phyloP scores from a whole-genome alignment of 1,284 basidiomycete genomes.

The Phlebopus sp. region DNA sequence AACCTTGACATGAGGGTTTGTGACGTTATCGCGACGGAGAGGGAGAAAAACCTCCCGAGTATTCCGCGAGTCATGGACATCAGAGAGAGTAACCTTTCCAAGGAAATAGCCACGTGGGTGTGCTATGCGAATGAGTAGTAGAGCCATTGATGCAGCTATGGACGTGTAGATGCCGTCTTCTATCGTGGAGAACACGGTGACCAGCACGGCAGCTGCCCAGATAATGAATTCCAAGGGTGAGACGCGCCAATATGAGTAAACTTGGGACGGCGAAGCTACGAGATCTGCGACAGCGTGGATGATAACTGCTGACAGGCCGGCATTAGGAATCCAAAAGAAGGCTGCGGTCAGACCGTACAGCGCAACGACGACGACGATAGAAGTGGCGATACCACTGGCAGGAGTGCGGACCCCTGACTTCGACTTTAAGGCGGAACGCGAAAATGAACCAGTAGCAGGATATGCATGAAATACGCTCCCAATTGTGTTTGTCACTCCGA shows the following conservation, averaged over 20 bases:
- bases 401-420: slow-evolving; percentile 97
- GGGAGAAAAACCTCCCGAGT: slow-evolving; percentile 87
- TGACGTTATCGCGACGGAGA: slow-evolving; percentile 58
- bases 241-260: slow-evolving; percentile 93
- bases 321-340: slow-evolving; percentile 85
- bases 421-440: slow-evolving; percentile 92
- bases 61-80: slow-evolving; percentile 31
- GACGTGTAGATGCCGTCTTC: slow-evolving; percentile 96
- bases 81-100: slow-evolving; percentile 60
- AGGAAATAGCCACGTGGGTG: slow-evolving; percentile 91
- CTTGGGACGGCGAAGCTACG: slow-evolving; percentile 82
- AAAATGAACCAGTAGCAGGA: slow-evolving; percentile 97
- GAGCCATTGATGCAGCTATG: slow-evolving; percentile 73
- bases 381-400: slow-evolving; percentile 84
- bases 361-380: slow-evolving; percentile 88
- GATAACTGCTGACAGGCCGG: slow-evolving; percentile 87
- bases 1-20: slow-evolving; percentile 73
- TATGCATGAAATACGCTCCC: slow-evolving; percentile 90
- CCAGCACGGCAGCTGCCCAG: slow-evolving; percentile 84
- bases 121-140: slow-evolving; percentile 91
- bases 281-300: slow-evolving; percentile 95
- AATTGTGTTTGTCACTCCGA: slow-evolving; percentile 91
- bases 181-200: slow-evolving; percentile 85
- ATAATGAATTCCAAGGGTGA: slow-evolving; percentile 93
- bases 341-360: slow-evolving; percentile 90